Evolutionary conservation across 441 rosid genomes (phyloP).

Genomic region (Macaranga tanarius): DNA sequence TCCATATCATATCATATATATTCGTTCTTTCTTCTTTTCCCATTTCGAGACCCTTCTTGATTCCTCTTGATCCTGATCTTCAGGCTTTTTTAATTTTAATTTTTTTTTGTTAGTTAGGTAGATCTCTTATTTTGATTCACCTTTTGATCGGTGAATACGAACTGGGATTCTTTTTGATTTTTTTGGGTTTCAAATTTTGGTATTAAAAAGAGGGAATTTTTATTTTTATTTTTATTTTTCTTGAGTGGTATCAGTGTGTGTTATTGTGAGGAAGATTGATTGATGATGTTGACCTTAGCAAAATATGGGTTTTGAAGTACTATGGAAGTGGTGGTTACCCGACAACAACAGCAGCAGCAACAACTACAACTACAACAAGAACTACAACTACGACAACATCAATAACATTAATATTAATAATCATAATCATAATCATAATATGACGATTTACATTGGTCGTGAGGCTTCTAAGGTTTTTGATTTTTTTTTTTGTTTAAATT

Average conservation of each 20-base stretch:
- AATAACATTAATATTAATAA: background rate
- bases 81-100: background rate
- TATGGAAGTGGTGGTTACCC: conserved; percentile 58
- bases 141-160: background rate
- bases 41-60: background rate
- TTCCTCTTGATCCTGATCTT: conserved; percentile 11
- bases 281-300: conserved; percentile 49
- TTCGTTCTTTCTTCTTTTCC: background rate
- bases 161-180: conserved; percentile 4
- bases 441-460: conserved; percentile 94
- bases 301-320: conserved; percentile 41
- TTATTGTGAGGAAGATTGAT: background rate
- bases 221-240: conserved; percentile 1
- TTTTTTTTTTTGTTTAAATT: background rate
- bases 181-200: conserved; percentile 13
- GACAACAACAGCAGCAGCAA: conserved; percentile 15
- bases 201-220: conserved; percentile 8
- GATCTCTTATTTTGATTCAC: background rate
- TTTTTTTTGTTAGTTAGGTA: background rate
- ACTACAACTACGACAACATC: conserved; percentile 16
- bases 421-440: conserved; percentile 27
- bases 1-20: no score
- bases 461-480: conserved; percentile 88
- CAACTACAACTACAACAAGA: conserved; percentile 19
- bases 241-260: conserved; percentile 2